Conservation (phyloP, 352 stramenopile genomes). For the Phytophthora syringae region DNA sequence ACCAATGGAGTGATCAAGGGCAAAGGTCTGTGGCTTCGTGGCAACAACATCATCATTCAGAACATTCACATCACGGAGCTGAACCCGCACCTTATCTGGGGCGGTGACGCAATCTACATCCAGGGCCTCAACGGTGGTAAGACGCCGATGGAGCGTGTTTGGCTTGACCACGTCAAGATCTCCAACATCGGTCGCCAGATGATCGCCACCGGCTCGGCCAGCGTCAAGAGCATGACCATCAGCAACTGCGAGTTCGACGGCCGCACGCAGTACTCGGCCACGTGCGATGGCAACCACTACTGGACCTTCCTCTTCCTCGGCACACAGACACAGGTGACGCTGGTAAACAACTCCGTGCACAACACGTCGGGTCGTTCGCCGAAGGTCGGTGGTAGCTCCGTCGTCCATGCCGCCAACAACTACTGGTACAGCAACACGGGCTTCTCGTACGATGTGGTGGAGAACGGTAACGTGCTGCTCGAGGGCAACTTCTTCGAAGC, state of each 20-base stretch:
- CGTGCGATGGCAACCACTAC: constrained; percentile 64
- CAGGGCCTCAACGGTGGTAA: constrained; percentile 29
- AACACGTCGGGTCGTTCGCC: constrained; percentile 47
- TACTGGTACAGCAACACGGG: constrained; percentile 54
- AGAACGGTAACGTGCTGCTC: constrained; percentile 41
- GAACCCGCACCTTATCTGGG: constrained; percentile 47
- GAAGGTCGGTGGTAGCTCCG: constrained; percentile 32
- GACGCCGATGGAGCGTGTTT: constrained; percentile 39
- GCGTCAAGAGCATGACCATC: constrained; percentile 51
- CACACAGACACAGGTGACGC: constrained; percentile 29
- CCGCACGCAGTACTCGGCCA: constrained; percentile 39
- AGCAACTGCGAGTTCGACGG: constrained; percentile 61
- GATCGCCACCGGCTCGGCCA: constrained; percentile 35
- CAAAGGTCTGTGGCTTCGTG: constrained; percentile 39
- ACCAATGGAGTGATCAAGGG: constrained; percentile 47
- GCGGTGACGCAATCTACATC: constrained; percentile 38
- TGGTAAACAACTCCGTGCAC: constrained; percentile 49
- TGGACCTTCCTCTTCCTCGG: constrained; percentile 47
- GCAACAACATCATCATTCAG: constrained; percentile 49
- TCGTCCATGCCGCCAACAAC: constrained; percentile 51
- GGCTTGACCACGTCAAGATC: constrained; percentile 61
- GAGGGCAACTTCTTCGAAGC: constrained; percentile 64
- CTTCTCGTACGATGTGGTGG: constrained; percentile 43
- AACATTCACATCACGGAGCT: constrained; percentile 54
- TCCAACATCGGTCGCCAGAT: constrained; percentile 47